Percentiles rank a stretch among this genome's conserved stretches.
These are phyloP conservation scores for Populus nigra DNA, from an alignment of 345 rosid genomes.

Conservation along the genomic window DNA sequence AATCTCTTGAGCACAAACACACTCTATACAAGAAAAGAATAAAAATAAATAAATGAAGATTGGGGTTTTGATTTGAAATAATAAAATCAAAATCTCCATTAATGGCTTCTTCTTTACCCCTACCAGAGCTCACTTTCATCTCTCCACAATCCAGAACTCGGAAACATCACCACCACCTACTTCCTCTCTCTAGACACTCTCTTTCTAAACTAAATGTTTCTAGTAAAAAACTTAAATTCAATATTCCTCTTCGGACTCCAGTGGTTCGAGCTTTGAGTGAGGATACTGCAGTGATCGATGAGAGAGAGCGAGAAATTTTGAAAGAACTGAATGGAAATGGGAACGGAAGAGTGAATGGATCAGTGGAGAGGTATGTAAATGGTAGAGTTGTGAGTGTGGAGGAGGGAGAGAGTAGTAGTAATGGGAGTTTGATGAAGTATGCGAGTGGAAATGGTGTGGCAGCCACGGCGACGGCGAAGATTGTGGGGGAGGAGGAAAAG, in stretches of 20 bases:
- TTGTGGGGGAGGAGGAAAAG: constrained; percentile 20
- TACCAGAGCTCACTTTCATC: constrained; percentile 47
- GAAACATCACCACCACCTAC: constrained; percentile 21
- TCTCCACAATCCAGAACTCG: constrained; percentile 22
- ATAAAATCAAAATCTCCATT: background rate
- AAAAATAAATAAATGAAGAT: constrained; percentile 4
- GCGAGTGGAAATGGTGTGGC: constrained; percentile 45
- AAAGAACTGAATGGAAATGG: constrained; percentile 41
- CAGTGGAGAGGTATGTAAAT: constrained; percentile 24
- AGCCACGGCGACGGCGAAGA: constrained; percentile 21
- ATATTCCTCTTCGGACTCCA: constrained; percentile 24
- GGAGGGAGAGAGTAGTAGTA: constrained; percentile 21
- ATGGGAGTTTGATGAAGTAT: constrained; percentile 67
- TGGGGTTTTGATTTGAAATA: constrained; percentile 29
- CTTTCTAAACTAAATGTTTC: constrained; percentile 29
- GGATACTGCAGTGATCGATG: constrained; percentile 48
- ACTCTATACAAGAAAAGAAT: background rate
- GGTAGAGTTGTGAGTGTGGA: constrained; percentile 19
- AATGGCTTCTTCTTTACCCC: constrained; percentile 41
- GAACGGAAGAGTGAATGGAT: constrained; percentile 35
- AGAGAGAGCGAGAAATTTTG: constrained; percentile 42
- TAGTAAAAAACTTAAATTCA: constrained; percentile 5
- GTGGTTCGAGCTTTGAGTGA: constrained; percentile 48
- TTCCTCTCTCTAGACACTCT: constrained; percentile 24
- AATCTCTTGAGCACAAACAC: background rate